Percentiles rank a stretch among this genome's conserved stretches.
Evolutionary conservation across 2,329 filamentous ascomycete genomes (phyloP).

Genomic region (Cladophialophora psammophila): DNA sequence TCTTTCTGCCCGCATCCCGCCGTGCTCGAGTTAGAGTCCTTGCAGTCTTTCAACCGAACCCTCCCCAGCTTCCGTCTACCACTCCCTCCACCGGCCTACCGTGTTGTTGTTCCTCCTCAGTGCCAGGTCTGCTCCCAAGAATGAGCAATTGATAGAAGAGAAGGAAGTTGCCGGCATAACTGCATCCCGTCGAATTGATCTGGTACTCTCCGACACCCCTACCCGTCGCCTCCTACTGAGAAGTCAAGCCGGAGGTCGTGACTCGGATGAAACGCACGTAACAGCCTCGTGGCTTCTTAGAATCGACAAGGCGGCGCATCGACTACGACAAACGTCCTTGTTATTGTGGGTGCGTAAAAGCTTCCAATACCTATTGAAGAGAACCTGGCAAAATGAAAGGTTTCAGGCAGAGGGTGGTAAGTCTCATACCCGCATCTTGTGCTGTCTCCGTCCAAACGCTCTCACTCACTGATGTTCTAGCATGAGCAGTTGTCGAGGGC

Average conservation of each 20-base stretch:
- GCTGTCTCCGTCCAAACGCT: slow-evolving; percentile 19
- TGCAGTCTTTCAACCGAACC: slow-evolving; percentile 1
- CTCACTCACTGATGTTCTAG: slow-evolving; percentile 51
- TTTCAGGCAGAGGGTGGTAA: slow-evolving; percentile 96
- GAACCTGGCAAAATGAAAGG: slow-evolving; percentile 80
- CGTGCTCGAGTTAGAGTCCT: background rate
- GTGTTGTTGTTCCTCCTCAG: background rate
- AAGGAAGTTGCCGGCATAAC: background rate
- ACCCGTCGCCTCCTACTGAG: slow-evolving; percentile 2
- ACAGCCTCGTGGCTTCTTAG: slow-evolving; percentile 10
- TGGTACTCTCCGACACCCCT: background rate
- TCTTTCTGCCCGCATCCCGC: background rate
- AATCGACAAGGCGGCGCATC: slow-evolving; percentile 29
- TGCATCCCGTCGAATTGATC: slow-evolving; percentile 2
- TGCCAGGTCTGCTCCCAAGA: background rate
- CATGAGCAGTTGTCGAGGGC: slow-evolving; percentile 87
- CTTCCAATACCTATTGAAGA: slow-evolving; percentile 14
- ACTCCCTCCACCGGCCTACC: background rate
- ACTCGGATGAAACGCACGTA: slow-evolving; percentile 25
- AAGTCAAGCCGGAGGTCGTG: slow-evolving; percentile 2
- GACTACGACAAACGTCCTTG: slow-evolving; percentile 18
- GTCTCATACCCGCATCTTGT: slow-evolving; percentile 49
- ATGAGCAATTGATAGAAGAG: slow-evolving; percentile 6
- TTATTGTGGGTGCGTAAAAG: slow-evolving; percentile 21
- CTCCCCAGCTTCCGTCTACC: slow-evolving; percentile 4